Base-by-base conservation (phyloP, 768 basidiomycete genomes). In the Mycena kentingensis region DNA sequence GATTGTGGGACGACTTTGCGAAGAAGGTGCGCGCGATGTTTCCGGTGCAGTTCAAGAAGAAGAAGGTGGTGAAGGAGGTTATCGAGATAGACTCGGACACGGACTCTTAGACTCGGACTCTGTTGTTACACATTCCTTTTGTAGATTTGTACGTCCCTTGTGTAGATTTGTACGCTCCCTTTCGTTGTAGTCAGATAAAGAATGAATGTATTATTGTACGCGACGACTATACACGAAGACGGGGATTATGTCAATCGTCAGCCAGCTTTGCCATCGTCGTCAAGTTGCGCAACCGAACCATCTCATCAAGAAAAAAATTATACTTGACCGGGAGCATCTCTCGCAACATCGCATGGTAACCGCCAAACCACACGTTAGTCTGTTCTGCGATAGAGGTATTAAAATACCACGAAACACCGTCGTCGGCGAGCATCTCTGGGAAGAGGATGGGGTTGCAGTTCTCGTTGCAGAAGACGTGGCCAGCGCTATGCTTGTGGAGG, bases 251-350 rank as follows among this genome's bases (percentile, higher is more conserved):
- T 4, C 60, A 62, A 29, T 49, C 53, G n/a, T n/a, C n/a, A n/a
- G n/a, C n/a, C 21, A 67, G 49, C 32, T 48, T 54, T 24, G 57
- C 53, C 6, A 66, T n/a, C 5, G 56, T 32, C n/a, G 54, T 49
- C 27, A 44, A 15, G 35, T 75, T 75, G 1, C 47, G 45, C 0
- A 58, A 46, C n/a, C 63, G 35, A 19, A 75, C 70, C 72, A 74
- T 70, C 58, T 75, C 73, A 34, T 74, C 72, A 0, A 75, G 55
- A 51, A 73, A 73, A 43, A 74, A 75, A 35, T 68, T 60, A 22
- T 65, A 71, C 38, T 63, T 60, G 0, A 57, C 56, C 0, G 61
- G 54, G 0, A 59, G 16, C 72, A 75, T 75, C 51, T 73, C 70
- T 1, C 63, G 29, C 10, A 59, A 60, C 1, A 73, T 72, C 0